phyloP scores from a whole-genome alignment of 1,139 yeast species.

The Taphrina pruni region DNA sequence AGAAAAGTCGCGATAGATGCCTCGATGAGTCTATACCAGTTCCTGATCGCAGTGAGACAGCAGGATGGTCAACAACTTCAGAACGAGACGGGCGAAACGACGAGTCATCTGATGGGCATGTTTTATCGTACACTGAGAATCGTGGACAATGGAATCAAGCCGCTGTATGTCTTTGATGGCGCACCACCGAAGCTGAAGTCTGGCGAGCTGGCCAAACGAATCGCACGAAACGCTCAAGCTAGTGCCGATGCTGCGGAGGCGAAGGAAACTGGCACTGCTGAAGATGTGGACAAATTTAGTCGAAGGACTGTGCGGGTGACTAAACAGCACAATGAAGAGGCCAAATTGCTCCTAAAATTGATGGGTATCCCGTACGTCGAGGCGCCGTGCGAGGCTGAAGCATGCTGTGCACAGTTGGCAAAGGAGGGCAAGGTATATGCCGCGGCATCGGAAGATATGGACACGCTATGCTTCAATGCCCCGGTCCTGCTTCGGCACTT shows the following conservation, averaged over 20 bases:
- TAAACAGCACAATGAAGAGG: constrained; percentile 90
- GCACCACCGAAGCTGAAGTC: constrained; percentile 91
- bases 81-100: constrained; percentile 87
- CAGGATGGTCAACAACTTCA: constrained; percentile 95
- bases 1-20: constrained; percentile 88
- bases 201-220: constrained; percentile 87
- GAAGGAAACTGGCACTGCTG: constrained; percentile 80
- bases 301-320: constrained; percentile 89
- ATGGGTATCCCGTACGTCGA: constrained; percentile 96
- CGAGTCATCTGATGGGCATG: constrained; percentile 89
- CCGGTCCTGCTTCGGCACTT: constrained; percentile 83
- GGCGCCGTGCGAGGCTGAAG: constrained; percentile 99
- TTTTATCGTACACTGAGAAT: constrained; percentile 88
- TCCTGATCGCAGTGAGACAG: constrained; percentile 76
- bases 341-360: constrained; percentile 71
- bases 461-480: constrained; percentile 88
- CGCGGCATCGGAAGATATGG: constrained; percentile 99
- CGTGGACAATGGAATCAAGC: constrained; percentile 90
- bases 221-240: constrained; percentile 82
- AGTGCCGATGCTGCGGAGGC: constrained; percentile 70
- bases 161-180: constrained; percentile 95
- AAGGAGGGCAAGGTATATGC: constrained; percentile 79
- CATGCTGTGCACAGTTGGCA: constrained; percentile 95
- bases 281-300: constrained; percentile 76
- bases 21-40: constrained; percentile 47